Evolutionary conservation across 2,329 filamentous ascomycete genomes (phyloP).

Genomic region (Sphaerulina vaccinii): DNA sequence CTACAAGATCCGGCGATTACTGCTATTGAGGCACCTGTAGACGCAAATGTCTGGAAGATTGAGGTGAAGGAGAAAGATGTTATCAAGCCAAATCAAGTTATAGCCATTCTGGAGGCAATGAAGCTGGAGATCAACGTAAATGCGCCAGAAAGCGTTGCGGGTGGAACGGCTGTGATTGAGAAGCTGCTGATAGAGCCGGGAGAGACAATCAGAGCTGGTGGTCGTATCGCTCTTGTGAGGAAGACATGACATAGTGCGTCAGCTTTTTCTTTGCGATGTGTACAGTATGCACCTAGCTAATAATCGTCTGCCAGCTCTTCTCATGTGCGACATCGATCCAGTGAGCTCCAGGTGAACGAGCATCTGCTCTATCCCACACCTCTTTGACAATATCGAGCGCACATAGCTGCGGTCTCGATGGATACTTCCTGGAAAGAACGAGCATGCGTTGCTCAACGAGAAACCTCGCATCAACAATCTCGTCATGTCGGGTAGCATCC

Average conservation of each 20-base stretch:
- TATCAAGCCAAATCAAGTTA: constrained; percentile 37
- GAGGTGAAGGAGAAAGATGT: constrained; percentile 41
- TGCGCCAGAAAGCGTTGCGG: constrained; percentile 35
- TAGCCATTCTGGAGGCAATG: constrained; percentile 49
- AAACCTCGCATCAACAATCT: constrained; percentile 41
- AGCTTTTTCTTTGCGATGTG: too few relatives aligned
- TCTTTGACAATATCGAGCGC: constrained; percentile 53
- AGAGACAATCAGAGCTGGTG: background rate
- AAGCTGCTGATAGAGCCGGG: constrained; percentile 45
- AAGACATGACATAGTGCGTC: background rate
- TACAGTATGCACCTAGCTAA: too few relatives aligned
- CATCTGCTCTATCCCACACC: constrained; percentile 54
- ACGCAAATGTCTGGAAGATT: constrained; percentile 48
- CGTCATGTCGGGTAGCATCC: constrained; percentile 38
- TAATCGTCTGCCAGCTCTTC: background rate
- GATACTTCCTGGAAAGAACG: constrained; percentile 47
- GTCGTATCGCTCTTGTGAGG: background rate
- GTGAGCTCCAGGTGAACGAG: background rate
- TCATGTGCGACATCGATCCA: background rate
- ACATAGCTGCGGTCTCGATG: constrained; percentile 52
- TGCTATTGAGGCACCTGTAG: constrained; percentile 44
- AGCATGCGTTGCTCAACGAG: constrained; percentile 52
- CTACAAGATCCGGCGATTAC: constrained; percentile 41
- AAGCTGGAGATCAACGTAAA: constrained; percentile 50
- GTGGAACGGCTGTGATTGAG: constrained; percentile 37